Conservation (phyloP, 306 rosid species). For the Betula pendula region DNA sequence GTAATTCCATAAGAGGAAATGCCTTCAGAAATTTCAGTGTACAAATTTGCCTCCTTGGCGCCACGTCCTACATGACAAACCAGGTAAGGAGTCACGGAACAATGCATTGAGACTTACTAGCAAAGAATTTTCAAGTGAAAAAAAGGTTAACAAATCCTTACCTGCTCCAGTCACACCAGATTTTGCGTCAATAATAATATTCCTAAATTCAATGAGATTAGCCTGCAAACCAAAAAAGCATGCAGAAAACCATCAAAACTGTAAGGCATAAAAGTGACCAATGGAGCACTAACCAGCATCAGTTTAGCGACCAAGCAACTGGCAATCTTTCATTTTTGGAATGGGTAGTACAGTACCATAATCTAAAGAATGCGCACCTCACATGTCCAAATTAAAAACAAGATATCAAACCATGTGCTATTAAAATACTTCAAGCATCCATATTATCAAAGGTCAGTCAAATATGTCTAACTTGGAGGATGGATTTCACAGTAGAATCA, state of each 20-base stretch:
- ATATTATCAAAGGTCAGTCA: not conserved
- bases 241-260: constrained; percentile 24
- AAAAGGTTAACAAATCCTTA: constrained; percentile 36
- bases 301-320: constrained; percentile 4
- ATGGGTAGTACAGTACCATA: constrained; percentile 4
- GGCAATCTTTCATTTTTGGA: not conserved
- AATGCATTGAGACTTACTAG: constrained; percentile 12
- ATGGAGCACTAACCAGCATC: constrained; percentile 19
- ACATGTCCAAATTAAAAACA: not conserved
- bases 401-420: not conserved
- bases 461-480: not conserved
- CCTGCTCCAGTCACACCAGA: constrained; percentile 99
- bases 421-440: constrained; percentile 6
- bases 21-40: constrained; percentile 89
- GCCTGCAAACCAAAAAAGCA: constrained; percentile 53
- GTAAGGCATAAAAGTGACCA: not conserved
- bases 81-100: constrained; percentile 23
- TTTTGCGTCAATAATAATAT: constrained; percentile 83
- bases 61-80: constrained; percentile 70
- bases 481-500: not conserved
- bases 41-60: constrained; percentile 78
- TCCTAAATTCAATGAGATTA: constrained; percentile 54
- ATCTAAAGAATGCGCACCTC: constrained; percentile 28
- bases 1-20: constrained; percentile 80
- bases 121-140: constrained; percentile 4